Conservation (phyloP, 2,329 filamentous ascomycete genomes). For the Stemphylium beticola region DNA sequence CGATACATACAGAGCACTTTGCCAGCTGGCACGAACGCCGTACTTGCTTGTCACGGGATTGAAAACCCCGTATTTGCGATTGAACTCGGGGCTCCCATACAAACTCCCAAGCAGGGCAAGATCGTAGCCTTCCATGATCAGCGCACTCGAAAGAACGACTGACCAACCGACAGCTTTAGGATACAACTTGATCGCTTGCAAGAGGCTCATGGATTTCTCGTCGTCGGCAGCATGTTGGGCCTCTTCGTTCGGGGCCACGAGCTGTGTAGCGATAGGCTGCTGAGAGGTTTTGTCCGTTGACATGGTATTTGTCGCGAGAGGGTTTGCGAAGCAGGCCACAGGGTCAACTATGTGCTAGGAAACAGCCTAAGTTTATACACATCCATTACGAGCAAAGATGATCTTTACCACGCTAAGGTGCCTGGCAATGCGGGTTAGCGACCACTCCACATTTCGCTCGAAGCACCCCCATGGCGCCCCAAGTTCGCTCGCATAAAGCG, state of each 20-base stretch:
- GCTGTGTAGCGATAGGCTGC: slow-evolving; percentile 17
- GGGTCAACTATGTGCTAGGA: not conserved
- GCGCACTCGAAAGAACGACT: slow-evolving; percentile 81
- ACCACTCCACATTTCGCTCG: too few species aligned
- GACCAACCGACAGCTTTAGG: slow-evolving; percentile 86
- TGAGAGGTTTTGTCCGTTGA: slow-evolving; percentile 20
- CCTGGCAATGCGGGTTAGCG: not conserved
- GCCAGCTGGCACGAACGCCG: slow-evolving; percentile 51
- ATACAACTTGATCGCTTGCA: slow-evolving; percentile 78
- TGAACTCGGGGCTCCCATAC: slow-evolving; percentile 58
- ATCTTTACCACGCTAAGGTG: slow-evolving; percentile 18
- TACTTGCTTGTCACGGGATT: slow-evolving; percentile 46
- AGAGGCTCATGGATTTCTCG: slow-evolving; percentile 60
- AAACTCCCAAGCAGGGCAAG: slow-evolving; percentile 80
- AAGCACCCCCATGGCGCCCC: too few species aligned
- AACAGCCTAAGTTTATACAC: slow-evolving; percentile 18
- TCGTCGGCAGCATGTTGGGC: slow-evolving; percentile 50
- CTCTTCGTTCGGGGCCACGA: slow-evolving; percentile 31
- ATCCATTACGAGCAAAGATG: slow-evolving; percentile 15
- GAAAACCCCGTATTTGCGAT: slow-evolving; percentile 50
- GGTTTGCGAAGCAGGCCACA: too few species aligned
- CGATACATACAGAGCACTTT: slow-evolving; percentile 47
- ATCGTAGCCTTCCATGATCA: slow-evolving; percentile 90
- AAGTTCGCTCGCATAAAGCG: not conserved
- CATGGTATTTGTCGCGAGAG: too few species aligned